These are phyloP conservation scores for Favolaschia claudopus DNA, from an alignment of 768 basidiomycete genomes.

Conservation along the genomic window DNA sequence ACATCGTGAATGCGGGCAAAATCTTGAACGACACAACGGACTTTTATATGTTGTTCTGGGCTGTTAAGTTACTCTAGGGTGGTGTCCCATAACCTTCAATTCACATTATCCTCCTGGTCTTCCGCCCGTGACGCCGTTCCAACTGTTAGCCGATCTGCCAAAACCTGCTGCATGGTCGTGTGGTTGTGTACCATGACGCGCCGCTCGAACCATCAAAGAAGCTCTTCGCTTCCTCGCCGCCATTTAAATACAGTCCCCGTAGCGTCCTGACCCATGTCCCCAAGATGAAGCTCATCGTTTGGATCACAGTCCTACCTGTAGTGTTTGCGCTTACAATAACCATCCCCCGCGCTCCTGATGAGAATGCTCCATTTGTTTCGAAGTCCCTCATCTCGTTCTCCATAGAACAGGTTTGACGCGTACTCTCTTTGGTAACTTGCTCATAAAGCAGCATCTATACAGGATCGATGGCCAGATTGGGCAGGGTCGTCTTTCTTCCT, in stretches of 20 bases:
- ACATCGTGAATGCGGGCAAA: conserved; percentile 27
- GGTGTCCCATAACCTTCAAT: too few relatives aligned
- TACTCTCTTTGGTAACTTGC: not conserved
- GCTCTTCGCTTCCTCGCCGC: too few relatives aligned
- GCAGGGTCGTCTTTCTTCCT: conserved; percentile 60
- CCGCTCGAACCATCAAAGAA: too few relatives aligned
- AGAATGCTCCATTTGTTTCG: conserved; percentile 44
- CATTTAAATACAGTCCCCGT: too few relatives aligned
- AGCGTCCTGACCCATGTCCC: too few relatives aligned
- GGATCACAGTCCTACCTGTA: not conserved
- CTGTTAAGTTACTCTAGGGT: conserved; percentile 4
- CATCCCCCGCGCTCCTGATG: conserved; percentile 47
- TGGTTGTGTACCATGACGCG: too few relatives aligned
- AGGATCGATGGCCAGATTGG: conserved; percentile 78
- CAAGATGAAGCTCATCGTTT: conserved; percentile 1
- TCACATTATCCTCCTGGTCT: too few relatives aligned
- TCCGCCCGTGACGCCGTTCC: too few relatives aligned
- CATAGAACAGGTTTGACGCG: conserved; percentile 49
- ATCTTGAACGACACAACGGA: conserved; percentile 21
- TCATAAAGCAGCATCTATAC: conserved; percentile 16
- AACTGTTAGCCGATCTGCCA: too few relatives aligned
- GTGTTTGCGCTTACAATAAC: conserved; percentile 40
- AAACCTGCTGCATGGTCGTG: too few relatives aligned
- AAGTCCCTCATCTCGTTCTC: conserved; percentile 67
- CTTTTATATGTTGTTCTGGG: conserved; percentile 26